Percentiles rank a stretch among this genome's conserved stretches.
Conservation (phyloP, 345 rosid genomes). For the Xanthoceras sorbifolium region DNA sequence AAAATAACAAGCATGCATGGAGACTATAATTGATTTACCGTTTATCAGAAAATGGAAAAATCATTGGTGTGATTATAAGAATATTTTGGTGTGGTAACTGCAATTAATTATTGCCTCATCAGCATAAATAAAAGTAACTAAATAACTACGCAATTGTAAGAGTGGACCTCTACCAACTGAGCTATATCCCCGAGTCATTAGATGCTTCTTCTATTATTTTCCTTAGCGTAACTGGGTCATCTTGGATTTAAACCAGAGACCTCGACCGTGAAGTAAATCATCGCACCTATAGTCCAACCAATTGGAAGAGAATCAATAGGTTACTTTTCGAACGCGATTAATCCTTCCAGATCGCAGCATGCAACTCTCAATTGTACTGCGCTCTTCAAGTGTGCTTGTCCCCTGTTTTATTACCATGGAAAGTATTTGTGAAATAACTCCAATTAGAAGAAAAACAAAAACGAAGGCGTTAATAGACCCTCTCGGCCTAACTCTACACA, state of each 20-base stretch:
- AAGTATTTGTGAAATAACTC: background rate
- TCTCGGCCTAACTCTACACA: background rate
- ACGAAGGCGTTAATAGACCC: background rate
- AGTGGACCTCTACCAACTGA: no score
- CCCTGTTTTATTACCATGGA: background rate
- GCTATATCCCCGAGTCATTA: no score
- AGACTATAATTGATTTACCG: no score
- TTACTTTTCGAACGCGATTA: background rate
- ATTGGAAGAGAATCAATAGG: background rate
- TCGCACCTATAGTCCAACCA: background rate
- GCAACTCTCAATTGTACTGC: background rate
- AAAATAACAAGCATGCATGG: no score
- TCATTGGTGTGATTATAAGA: no score
- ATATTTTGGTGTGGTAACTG: no score
- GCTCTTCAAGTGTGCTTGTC: background rate
- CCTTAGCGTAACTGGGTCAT: background rate
- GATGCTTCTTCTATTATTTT: no score
- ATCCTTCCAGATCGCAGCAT: background rate
- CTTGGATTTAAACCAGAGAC: background rate
- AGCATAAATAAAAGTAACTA: no score
- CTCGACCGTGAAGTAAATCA: background rate
- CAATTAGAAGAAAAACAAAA: background rate
- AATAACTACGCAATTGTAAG: no score
- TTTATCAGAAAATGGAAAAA: no score
- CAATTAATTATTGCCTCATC: no score